These are phyloP conservation scores for Wallacemonas rigidus DNA, from an alignment of 208 protist genomes.

Conservation along the genomic window DNA sequence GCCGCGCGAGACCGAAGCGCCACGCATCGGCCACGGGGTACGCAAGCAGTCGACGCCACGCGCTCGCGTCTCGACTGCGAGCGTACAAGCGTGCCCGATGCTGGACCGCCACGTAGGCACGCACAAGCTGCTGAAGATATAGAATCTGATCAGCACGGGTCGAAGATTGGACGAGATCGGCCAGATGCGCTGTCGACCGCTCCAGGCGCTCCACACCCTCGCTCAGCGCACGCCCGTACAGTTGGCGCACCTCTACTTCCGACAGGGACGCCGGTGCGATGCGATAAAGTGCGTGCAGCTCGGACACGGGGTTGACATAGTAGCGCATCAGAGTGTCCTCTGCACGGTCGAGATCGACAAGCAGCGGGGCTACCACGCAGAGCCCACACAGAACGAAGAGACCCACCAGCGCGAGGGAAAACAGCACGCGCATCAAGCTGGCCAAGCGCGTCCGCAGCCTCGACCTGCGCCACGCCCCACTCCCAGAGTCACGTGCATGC, in stretches of 20 bases:
- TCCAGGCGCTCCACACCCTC: constrained; percentile 77
- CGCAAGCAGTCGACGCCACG: constrained; percentile 38
- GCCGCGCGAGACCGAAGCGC: constrained; percentile 52
- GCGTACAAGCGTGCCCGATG: constrained; percentile 63
- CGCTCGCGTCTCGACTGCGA: constrained; percentile 59
- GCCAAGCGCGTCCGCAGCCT: constrained; percentile 4
- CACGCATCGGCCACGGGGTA: constrained; percentile 54
- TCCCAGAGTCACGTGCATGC: too few relatives aligned
- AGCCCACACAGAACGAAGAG: background rate
- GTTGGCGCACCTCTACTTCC: constrained; percentile 27
- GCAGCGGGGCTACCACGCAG: constrained; percentile 11
- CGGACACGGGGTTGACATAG: constrained; percentile 62
- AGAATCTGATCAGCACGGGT: constrained; percentile 32
- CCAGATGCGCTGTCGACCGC: constrained; percentile 45
- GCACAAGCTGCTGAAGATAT: constrained; percentile 59
- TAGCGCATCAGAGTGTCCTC: constrained; percentile 44
- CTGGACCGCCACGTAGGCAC: constrained; percentile 51
- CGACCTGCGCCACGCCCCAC: background rate
- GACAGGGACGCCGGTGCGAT: constrained; percentile 46
- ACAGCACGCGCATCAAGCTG: background rate
- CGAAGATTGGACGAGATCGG: constrained; percentile 16
- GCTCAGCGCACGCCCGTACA: constrained; percentile 65
- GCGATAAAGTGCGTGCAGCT: constrained; percentile 73
- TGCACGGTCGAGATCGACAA: constrained; percentile 12
- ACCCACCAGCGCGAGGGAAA: background rate